A percentile compares a stretch with the other conserved stretches of the same genome.
Conservation (phyloP, 75 land plant species). For the Selaginella moellendorffii region DNA sequence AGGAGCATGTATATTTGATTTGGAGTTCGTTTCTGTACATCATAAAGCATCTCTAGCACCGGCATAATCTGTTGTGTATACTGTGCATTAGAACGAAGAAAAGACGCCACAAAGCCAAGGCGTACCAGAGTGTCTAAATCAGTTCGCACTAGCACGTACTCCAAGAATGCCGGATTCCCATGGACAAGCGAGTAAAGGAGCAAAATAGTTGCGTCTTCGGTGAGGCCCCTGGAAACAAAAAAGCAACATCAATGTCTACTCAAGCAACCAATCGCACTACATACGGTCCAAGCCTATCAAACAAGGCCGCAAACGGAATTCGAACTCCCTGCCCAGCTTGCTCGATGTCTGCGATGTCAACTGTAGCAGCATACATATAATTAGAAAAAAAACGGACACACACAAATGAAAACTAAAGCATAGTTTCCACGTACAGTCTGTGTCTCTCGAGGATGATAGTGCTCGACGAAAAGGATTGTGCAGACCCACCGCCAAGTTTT, state of each 20-base stretch:
- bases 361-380: constrained; percentile 22
- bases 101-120: constrained; percentile 7
- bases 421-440: constrained; percentile 50
- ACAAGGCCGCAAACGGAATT: constrained; percentile 70
- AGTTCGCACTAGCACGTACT: constrained; percentile 79
- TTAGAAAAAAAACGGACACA: neutral
- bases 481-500: constrained; percentile 43
- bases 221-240: constrained; percentile 32
- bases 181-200: constrained; percentile 73
- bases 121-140: constrained; percentile 84
- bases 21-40: constrained; percentile 54
- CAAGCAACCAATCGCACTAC: constrained; percentile 7
- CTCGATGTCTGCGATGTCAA: constrained; percentile 66
- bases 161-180: constrained; percentile 70
- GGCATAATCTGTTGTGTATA: constrained; percentile 54
- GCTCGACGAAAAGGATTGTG: constrained; percentile 62
- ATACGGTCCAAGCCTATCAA: constrained; percentile 69
- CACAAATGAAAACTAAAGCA: neutral
- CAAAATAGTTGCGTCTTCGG: constrained; percentile 50
- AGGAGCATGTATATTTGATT: constrained; percentile 87
- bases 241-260: neutral
- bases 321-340: constrained; percentile 50
- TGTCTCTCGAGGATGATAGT: constrained; percentile 48
- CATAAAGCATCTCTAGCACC: constrained; percentile 54
- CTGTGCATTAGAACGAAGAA: neutral